phyloP scores from a whole-genome alignment of 805 yeast genomes.

The Candida andamanensis region DNA sequence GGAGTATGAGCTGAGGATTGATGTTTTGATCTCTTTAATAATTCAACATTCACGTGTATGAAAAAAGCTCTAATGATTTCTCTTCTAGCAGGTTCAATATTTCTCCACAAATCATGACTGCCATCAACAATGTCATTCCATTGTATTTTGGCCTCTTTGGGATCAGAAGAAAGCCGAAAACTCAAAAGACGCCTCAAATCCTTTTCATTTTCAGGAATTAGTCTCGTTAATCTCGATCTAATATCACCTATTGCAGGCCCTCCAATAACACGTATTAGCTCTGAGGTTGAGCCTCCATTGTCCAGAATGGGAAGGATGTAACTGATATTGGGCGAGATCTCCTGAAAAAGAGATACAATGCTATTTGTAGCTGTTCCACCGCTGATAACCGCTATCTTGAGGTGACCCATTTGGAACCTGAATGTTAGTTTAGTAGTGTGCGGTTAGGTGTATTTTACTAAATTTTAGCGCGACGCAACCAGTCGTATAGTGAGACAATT shows the following conservation, averaged over 20 bases:
- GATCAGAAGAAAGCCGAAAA: constrained; percentile 46
- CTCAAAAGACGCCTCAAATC: constrained; percentile 32
- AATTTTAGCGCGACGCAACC: not conserved
- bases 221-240: constrained; percentile 70
- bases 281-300: constrained; percentile 94
- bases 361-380: constrained; percentile 90
- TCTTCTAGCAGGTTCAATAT: constrained; percentile 53
- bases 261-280: constrained; percentile 76
- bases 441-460: too few relatives aligned
- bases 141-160: constrained; percentile 53
- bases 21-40: constrained; percentile 60
- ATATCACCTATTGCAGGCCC: constrained; percentile 96
- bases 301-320: constrained; percentile 83
- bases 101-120: constrained; percentile 61
- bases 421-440: too few relatives aligned
- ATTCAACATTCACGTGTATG: constrained; percentile 72
- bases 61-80: constrained; percentile 75
- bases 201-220: constrained; percentile 52
- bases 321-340: constrained; percentile 29
- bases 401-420: too few relatives aligned
- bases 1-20: constrained; percentile 23
- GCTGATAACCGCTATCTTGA: constrained; percentile 42
- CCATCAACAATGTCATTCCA: constrained; percentile 84
- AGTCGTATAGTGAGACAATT: not conserved
- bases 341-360: constrained; percentile 37